Evolutionary conservation across 176 grass and related monocot species (phyloP), one percentile per base, ranked within the genome.

Genomic region (Elymus sibiricus): DNA sequence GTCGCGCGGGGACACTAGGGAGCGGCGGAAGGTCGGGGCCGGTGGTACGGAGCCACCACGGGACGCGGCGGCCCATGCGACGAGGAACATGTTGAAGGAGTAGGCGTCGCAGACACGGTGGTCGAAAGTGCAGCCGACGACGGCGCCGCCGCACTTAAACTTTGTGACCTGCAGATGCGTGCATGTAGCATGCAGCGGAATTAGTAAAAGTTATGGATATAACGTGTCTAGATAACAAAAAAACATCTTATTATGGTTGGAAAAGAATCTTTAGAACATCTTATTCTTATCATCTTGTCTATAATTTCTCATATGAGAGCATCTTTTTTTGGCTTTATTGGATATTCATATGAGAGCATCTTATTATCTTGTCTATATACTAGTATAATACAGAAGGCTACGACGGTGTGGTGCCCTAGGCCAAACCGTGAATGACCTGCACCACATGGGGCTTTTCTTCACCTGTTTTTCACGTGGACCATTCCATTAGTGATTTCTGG

Each of bases 51-150:
- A 22, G 64, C 68, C 34, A 9, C 26, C 63, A 0, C 76, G 79
- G 38, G 90, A 73, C 4, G 84, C 28, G 1, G 90, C 88, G 10
- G 92, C 92, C 94, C 94, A 97, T 7, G 83, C 87, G 25, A 92
- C 53, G 35, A 94, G 65, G 87, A 97, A 97, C 90, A 94, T 92
- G 86, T 97, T 94, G 92, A 90, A 79, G 46, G 92, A 92, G 92
- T 94, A 94, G 83, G 92, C 94, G 86, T 97, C 94, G 77, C 87
- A 90, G 68, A 97, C 83, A 16, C 92, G 90, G 85, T 97, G 94
- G 78, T 97, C 92, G 86, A 97, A 97, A 7, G 78, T 92, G 92
- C 94, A 97, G 9, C 88, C 90, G 11, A 97, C 66, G 47, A 90
- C 94, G 32, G 79, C 28, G 65, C 92, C 86, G 43, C 94, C 92